Conservation (phyloP, 2,329 filamentous ascomycete species). For the Acephala macrosclerotiorum region DNA sequence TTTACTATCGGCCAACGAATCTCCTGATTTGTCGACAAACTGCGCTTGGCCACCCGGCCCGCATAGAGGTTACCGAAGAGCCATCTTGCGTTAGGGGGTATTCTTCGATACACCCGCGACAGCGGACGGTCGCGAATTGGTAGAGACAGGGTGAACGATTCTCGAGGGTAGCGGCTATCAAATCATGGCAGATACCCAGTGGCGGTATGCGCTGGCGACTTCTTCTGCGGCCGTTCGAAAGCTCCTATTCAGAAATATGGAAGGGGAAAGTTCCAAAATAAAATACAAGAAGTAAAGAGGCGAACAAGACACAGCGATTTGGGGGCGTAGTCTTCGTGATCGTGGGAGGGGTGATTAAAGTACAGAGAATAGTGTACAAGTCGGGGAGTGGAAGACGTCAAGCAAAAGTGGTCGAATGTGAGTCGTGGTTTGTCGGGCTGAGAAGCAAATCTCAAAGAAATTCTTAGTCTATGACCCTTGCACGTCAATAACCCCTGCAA, state of each 20-base stretch:
- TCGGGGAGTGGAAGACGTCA: slow-evolving; percentile 27
- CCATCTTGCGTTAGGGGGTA: slow-evolving; percentile 50
- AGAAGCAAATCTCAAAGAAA: background rate
- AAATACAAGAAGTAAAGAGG: slow-evolving; percentile 9
- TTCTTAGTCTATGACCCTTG: slow-evolving; percentile 5
- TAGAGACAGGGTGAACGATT: slow-evolving; percentile 53
- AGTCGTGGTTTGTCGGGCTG: background rate
- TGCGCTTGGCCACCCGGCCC: slow-evolving; percentile 51
- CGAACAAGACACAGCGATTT: slow-evolving; percentile 3
- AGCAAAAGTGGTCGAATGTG: slow-evolving; percentile 3
- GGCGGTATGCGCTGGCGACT: slow-evolving; percentile 25
- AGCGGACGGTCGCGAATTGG: slow-evolving; percentile 48
- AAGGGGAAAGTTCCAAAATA: slow-evolving; percentile 4
- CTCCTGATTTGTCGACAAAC: slow-evolving; percentile 29
- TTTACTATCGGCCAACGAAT: slow-evolving; percentile 41
- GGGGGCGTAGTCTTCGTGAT: slow-evolving; percentile 10
- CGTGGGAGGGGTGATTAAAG: background rate
- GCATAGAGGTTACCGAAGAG: slow-evolving; percentile 47
- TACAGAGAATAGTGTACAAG: slow-evolving; percentile 21
- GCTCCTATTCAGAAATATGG: slow-evolving; percentile 26
- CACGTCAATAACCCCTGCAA: slow-evolving; percentile 2
- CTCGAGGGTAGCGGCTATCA: slow-evolving; percentile 39
- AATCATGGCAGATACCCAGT: slow-evolving; percentile 46
- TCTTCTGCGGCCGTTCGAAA: slow-evolving; percentile 9
- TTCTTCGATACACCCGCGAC: slow-evolving; percentile 52